These are phyloP conservation scores for Trypethelium eluteriae DNA, from an alignment of 495 filamentous ascomycete species.

Conservation along the genomic window DNA sequence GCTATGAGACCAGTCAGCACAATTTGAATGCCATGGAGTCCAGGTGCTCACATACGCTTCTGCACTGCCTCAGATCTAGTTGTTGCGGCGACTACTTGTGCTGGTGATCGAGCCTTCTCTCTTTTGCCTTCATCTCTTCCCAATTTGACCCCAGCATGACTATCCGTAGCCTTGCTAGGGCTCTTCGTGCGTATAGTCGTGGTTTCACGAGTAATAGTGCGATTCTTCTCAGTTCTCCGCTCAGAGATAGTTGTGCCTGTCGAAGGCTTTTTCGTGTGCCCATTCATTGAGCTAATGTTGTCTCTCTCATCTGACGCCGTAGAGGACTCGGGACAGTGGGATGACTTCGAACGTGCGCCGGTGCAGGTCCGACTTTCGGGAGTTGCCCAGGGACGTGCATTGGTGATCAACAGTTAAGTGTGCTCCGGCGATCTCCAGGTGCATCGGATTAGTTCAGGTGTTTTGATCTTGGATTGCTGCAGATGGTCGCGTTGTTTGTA, in stretches of 20 bases:
- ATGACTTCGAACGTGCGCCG: background rate
- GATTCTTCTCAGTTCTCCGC: slow-evolving; percentile 24
- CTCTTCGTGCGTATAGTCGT: slow-evolving; percentile 6
- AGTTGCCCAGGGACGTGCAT: background rate
- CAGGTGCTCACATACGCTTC: background rate
- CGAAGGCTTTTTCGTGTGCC: slow-evolving; percentile 23
- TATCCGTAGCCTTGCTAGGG: background rate
- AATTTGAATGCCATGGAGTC: background rate
- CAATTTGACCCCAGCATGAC: background rate
- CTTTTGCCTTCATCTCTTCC: background rate
- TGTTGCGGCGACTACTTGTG: background rate
- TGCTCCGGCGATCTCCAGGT: background rate
- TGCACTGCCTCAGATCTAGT: background rate
- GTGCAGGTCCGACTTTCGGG: background rate
- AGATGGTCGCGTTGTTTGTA: background rate
- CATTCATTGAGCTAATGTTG: slow-evolving; percentile 17
- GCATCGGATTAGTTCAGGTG: background rate
- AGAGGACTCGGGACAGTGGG: slow-evolving; percentile 22
- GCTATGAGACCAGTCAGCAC: slow-evolving; percentile 22
- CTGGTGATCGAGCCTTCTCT: background rate
- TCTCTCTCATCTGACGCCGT: slow-evolving; percentile 19
- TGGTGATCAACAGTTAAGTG: background rate
- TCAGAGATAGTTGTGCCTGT: slow-evolving; percentile 17
- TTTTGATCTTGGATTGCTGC: no score
- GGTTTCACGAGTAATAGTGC: slow-evolving; percentile 23